Base-by-base conservation (phyloP, 1,139 yeast genomes). In the Scheffersomyces parashehatae region DNA sequence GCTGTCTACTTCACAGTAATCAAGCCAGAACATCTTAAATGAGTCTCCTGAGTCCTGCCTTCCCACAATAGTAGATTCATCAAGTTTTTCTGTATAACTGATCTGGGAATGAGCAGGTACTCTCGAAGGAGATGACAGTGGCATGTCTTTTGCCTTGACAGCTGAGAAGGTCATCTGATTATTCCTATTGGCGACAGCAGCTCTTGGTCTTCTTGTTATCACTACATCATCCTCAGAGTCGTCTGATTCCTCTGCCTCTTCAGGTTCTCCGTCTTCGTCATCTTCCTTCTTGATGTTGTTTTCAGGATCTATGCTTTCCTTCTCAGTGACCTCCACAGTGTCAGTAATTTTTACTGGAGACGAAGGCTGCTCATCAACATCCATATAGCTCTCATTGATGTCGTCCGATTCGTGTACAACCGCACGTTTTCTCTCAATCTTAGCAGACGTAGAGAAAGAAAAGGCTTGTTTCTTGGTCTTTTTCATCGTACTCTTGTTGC, bases 1-100 rank as follows among this genome's bases (percentile, higher is more conserved):
- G 50, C 78, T 77, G 45, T 85, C 89, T 15, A 85, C 79, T 59
- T 93, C 98, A 36, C 87, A 77, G 62, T 83, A 90, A 62, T 95
- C 99, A 33, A 87, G 68, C 98, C 98, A 95, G 60, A 79, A 93
- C 83, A 93, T 83, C 55, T 81, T 79, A 58, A 90, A 75, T 3
- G 76, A 60, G 39, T 73, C 77, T 13, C 56, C 46, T 2, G 75
- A 73, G 1, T 67, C 68, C 3, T 65, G 59, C 14, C 65, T 67
- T 2, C 69, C 60, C 16, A 81, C 64, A 37, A 77, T 68, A 7
- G 70, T 73, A 0, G 63, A 46, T 50, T 74, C 75, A 9, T 74
- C 76, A 35, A 81, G 52, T 52, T 80, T 82, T 37, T 79, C 73
- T 1, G 75, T 67, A 46, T 63, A 61, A 14, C 58, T 58, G 5